Base-by-base conservation (phyloP, 139 green algal genomes). In the Coccomyxa sp. region DNA sequence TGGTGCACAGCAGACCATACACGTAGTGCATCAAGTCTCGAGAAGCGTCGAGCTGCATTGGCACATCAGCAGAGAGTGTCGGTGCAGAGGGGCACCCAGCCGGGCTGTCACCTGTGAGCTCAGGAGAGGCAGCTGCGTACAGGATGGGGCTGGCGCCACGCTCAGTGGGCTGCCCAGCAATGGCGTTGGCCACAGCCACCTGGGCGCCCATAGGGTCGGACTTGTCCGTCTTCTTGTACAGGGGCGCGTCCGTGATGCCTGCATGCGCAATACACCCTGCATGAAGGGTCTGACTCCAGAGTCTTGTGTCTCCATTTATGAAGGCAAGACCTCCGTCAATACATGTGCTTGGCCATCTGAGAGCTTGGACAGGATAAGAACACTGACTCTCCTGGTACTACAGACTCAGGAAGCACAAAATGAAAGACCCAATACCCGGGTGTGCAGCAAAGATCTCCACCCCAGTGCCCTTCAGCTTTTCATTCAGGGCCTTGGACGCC, bases 401-500 rank as follows among this genome's bases (percentile, higher is more conserved):
- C 10, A 58, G 44, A 14, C 44, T 27, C 44, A 58, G 10, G 44
- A 10, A 27, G 10, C 44, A 58, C 44, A 58, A n/a, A 18, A 64
- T 64, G 50, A 64, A 18, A 64, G 50, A 64, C 50, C 18, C 50
- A 64, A 31, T 71, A 75, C 70, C 70, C 29, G 70, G 70, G 5
- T 75, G 70, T 35, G 70, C 35, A 31, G 70, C 33, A 44, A 75
- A 75, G 18, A 75, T 34, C 35, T 75, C 70, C 33, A 75, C 70
- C 10, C 70, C 70, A 8, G 27, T 75, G 1, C 70, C 70, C 35
- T 75, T 75, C 3, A 75, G 70, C 35, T 44, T 75, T 34, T 75
- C 70, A 44, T 75, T 75, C 34, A 75, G 35, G 10, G 70, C 70
- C 33, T 75, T 75, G 4, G 34, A 31, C 9, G 35, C 70, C 70